Percentiles rank a stretch among this genome's conserved stretches.
Conservation (phyloP, 352 stramenopile species). For the Chrysophaeum taylorii region DNA sequence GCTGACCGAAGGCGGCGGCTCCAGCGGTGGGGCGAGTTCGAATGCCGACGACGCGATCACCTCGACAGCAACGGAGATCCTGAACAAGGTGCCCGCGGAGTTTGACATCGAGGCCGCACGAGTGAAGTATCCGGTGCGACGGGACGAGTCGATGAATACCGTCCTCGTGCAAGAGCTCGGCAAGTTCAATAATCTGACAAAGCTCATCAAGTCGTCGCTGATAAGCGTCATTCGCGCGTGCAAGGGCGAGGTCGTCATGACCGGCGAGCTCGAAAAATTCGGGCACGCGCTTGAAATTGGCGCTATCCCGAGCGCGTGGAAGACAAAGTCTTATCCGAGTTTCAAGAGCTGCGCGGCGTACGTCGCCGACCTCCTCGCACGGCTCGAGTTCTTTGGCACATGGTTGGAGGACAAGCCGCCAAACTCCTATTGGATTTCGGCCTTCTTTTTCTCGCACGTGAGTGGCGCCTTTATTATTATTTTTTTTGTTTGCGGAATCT, state of each 20-base stretch:
- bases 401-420: conserved; percentile 77
- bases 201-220: conserved; percentile 60
- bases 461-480: too few species aligned
- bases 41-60: conserved; percentile 32
- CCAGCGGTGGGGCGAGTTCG: conserved; percentile 39
- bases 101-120: conserved; percentile 84
- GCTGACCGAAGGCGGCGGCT: conserved; percentile 67
- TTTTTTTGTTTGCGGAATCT: too few species aligned
- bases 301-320: neutral
- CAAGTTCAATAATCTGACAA: conserved; percentile 71
- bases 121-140: conserved; percentile 74
- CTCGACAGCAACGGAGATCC: conserved; percentile 61
- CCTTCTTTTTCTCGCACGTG: conserved; percentile 90
- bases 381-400: conserved; percentile 72
- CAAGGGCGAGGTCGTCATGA: conserved; percentile 77
- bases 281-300: neutral
- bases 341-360: conserved; percentile 79
- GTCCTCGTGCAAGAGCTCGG: conserved; percentile 79
- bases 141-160: conserved; percentile 84
- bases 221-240: conserved; percentile 73
- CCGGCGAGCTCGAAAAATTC: neutral
- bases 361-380: conserved; percentile 64
- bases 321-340: conserved; percentile 56
- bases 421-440: conserved; percentile 69
- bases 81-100: conserved; percentile 59